Evolutionary conservation across 1,284 basidiomycete genomes (phyloP).

Genomic region (Hymenochaete sp.): DNA sequence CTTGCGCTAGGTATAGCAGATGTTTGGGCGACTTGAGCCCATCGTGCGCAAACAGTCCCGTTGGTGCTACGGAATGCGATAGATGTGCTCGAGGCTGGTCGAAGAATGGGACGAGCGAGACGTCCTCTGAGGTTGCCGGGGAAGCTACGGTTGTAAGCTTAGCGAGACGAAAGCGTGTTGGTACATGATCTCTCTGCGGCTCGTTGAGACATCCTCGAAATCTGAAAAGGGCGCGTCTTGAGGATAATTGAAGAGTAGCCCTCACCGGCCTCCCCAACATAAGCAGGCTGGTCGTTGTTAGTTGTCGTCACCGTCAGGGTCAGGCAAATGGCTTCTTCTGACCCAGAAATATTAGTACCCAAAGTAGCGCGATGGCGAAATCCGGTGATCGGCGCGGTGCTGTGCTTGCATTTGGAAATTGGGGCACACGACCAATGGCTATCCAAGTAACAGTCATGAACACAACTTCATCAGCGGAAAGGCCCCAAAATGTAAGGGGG

Average conservation of each 20-base stretch:
- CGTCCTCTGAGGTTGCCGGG: constrained; percentile 55
- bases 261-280: constrained; percentile 48
- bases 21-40: constrained; percentile 52
- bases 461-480: no score
- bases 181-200: neutral
- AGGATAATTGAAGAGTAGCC: constrained; percentile 35
- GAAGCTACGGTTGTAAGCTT: constrained; percentile 37
- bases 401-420: no score
- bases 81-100: constrained; percentile 45
- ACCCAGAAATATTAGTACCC: no score
- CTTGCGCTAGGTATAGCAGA: constrained; percentile 56
- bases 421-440: no score
- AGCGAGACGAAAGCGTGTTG: no score
- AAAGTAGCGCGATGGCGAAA: no score
- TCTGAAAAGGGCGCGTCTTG: constrained; percentile 29
- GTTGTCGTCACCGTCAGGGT: no score
- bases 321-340: no score
- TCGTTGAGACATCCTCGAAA: constrained; percentile 38
- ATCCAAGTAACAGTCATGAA: no score
- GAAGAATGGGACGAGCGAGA: constrained; percentile 58
- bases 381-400: no score
- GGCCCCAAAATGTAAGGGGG: no score
- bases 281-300: constrained; percentile 10
- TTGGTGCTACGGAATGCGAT: constrained; percentile 33
- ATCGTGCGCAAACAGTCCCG: constrained; percentile 69